Percentiles rank a stretch among this genome's conserved stretches.
These are phyloP conservation scores for Mortierella sp. DNA, from an alignment of 371 early-diverging fungal species.

Conservation along the genomic window DNA sequence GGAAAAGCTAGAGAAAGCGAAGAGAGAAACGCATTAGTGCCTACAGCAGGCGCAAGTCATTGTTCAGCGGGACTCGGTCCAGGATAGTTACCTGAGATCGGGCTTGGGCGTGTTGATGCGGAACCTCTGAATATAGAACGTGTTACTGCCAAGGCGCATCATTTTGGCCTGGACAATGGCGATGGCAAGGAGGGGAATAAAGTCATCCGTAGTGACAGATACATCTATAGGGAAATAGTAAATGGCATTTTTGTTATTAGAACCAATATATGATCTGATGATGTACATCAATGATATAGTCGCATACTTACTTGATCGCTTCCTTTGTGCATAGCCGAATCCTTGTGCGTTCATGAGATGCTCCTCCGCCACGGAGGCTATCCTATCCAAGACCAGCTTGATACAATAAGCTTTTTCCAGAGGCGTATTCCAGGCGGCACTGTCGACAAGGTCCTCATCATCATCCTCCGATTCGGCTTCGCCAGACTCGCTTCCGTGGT, in stretches of 20 bases:
- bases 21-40: not conserved
- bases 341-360: conserved; percentile 40
- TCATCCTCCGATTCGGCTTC: conserved; percentile 3
- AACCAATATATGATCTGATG: not conserved
- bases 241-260: not conserved
- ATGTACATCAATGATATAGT: too few species aligned
- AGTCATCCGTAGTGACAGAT: conserved; percentile 70
- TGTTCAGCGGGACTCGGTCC: not conserved
- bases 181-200: conserved; percentile 70
- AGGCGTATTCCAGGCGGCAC: conserved; percentile 43
- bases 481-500: not conserved
- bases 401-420: conserved; percentile 46
- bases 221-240: conserved; percentile 25
- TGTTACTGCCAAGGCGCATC: conserved; percentile 61
- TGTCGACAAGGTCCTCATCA: conserved; percentile 11
- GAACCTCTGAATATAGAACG: conserved; percentile 68
- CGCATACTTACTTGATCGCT: conserved; percentile 33
- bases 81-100: conserved; percentile 56
- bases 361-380: conserved; percentile 41
- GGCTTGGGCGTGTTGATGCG: conserved; percentile 63
- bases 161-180: conserved; percentile 64
- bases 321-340: conserved; percentile 35
- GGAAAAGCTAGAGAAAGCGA: conserved; percentile 51
- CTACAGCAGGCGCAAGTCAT: not conserved
- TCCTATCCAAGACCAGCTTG: conserved; percentile 39